Percentiles rank a stretch among this genome's conserved stretches.
These are phyloP conservation scores for Spirogloea muscicola DNA, from an alignment of 139 green algal genomes.

Conservation along the genomic window DNA sequence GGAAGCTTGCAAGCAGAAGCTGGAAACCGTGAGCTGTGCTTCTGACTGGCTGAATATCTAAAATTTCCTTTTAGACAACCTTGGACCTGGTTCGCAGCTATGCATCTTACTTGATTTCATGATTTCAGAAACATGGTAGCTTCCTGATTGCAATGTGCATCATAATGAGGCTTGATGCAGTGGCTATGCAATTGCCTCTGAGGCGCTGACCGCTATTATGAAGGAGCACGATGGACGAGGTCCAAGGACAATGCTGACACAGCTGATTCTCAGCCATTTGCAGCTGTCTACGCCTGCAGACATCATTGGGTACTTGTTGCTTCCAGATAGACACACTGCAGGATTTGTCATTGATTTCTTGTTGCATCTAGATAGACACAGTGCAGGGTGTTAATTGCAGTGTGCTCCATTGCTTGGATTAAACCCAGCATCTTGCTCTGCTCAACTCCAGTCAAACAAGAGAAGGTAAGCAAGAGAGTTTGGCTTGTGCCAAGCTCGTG, in stretches of 20 bases:
- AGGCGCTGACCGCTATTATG: constrained; percentile 10
- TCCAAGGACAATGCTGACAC: not conserved
- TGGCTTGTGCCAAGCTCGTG: too few species aligned
- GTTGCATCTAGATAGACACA: not conserved
- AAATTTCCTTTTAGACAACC: not conserved
- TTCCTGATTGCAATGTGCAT: not conserved
- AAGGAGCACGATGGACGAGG: constrained; percentile 24
- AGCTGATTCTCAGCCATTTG: not conserved
- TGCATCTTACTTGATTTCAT: not conserved
- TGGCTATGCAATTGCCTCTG: constrained; percentile 9
- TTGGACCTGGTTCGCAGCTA: not conserved
- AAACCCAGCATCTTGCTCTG: not conserved
- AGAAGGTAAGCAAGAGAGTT: too few species aligned
- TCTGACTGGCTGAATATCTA: not conserved
- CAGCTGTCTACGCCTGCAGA: constrained; percentile 3
- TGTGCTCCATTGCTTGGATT: too few species aligned
- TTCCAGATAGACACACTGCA: too few species aligned
- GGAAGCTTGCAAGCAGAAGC: too few species aligned
- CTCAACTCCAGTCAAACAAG: too few species aligned
- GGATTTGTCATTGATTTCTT: too few species aligned
- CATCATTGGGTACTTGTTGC: constrained; percentile 12
- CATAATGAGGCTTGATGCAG: not conserved
- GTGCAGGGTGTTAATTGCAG: not conserved
- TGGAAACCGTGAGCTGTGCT: not conserved
- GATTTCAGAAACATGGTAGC: constrained; percentile 1